A percentile compares a stretch with the other conserved stretches of the same genome.
phyloP scores from a whole-genome alignment of 1,284 basidiomycete genomes.

The Moesziomyces sp. region DNA sequence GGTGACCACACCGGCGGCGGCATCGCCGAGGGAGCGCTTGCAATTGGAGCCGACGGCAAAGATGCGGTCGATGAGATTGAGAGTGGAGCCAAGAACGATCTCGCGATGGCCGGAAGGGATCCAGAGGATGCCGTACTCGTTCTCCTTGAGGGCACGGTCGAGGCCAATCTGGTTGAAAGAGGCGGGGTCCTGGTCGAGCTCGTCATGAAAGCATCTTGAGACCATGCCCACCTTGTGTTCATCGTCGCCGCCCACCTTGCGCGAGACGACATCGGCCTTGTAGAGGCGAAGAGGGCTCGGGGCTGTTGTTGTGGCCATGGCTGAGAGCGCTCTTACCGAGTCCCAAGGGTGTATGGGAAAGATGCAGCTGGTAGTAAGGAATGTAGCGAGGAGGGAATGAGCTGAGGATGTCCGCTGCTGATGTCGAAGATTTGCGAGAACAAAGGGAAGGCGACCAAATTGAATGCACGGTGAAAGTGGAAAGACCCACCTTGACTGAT shows the following conservation, averaged over 20 bases:
- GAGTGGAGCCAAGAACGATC: conserved; percentile 74
- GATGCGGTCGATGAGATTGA: conserved; percentile 80
- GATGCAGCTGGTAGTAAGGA: not conserved
- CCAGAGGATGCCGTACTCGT: conserved; percentile 85
- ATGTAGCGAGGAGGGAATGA: too few species aligned
- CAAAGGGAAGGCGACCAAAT: not conserved
- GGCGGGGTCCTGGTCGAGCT: conserved; percentile 20
- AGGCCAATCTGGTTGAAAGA: conserved; percentile 67
- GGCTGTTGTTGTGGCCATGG: conserved; percentile 7
- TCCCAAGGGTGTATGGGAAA: not conserved
- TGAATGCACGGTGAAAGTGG: too few species aligned
- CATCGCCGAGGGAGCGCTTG: conserved; percentile 80
- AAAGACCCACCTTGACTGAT: too few species aligned
- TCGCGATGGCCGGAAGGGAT: conserved; percentile 70
- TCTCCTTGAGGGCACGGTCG: conserved; percentile 78
- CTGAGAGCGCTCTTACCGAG: not conserved
- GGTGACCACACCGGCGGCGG: conserved; percentile 81
- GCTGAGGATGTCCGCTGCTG: not conserved
- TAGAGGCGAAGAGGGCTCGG: conserved; percentile 20
- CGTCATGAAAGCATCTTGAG: conserved; percentile 46
- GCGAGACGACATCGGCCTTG: conserved; percentile 31
- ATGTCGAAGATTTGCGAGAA: not conserved
- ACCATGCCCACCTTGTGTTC: conserved; percentile 46
- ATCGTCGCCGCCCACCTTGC: conserved; percentile 25
- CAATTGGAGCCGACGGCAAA: conserved; percentile 83